phyloP scores from a whole-genome alignment of 495 filamentous ascomycete species.

The Stereocaulon alpinum region DNA sequence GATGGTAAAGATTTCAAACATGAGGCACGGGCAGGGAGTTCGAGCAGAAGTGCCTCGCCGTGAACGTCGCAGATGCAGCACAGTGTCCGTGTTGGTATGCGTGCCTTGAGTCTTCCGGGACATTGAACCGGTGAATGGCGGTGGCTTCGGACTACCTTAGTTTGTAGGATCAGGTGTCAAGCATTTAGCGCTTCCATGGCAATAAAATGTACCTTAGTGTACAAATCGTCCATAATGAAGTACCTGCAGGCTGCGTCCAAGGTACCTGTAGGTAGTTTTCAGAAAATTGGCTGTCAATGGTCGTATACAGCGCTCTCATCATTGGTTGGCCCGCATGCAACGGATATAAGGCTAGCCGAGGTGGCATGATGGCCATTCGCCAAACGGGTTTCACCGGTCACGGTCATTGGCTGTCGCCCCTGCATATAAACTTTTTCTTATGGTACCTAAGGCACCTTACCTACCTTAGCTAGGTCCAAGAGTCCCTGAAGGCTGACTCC shows the following conservation, averaged over 20 bases:
- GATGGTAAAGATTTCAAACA: background rate
- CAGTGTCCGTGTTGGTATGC: background rate
- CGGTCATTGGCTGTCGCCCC: background rate
- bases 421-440: background rate
- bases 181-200: background rate
- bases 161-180: background rate
- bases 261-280: too few species aligned
- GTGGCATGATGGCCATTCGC: constrained; percentile 7
- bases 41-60: constrained; percentile 8
- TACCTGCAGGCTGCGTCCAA: too few species aligned
- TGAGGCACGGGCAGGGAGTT: background rate
- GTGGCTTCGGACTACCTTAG: too few species aligned
- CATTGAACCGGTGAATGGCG: background rate
- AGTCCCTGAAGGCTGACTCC: too few species aligned
- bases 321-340: too few species aligned
- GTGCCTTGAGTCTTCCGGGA: background rate
- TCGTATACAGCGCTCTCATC: too few species aligned
- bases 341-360: constrained; percentile 1
- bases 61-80: background rate
- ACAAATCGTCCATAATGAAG: too few species aligned
- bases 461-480: background rate
- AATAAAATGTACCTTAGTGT: too few species aligned
- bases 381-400: background rate
- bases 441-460: too few species aligned
- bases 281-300: too few species aligned